Percentiles rank a stretch among this genome's conserved stretches.
Conservation (phyloP, 192 early-diverging fungal species). For the Rhizophagus clarus region DNA sequence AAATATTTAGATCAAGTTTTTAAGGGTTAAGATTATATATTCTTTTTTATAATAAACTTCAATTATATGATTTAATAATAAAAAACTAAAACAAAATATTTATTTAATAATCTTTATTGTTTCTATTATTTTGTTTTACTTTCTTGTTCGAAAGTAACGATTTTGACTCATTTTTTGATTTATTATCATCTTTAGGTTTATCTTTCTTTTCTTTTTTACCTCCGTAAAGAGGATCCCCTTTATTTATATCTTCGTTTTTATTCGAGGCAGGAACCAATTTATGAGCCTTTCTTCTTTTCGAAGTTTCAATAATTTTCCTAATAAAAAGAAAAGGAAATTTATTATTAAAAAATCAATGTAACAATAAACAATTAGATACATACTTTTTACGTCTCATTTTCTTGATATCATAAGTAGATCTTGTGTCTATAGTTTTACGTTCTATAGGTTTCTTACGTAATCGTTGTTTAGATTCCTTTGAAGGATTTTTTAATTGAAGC, state of each 20-base stretch:
- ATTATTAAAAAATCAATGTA: background rate
- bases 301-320: slow-evolving; percentile 44
- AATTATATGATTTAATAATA: too few species aligned
- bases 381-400: slow-evolving; percentile 61
- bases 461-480: slow-evolving; percentile 54
- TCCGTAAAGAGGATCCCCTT: too few species aligned
- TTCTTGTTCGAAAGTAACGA: background rate
- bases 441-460: slow-evolving; percentile 67
- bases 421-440: slow-evolving; percentile 69
- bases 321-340: background rate
- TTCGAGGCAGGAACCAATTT: background rate
- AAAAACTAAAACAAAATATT: too few species aligned
- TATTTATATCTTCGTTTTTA: background rate
- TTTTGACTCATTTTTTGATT: background rate
- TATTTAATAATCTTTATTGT: background rate
- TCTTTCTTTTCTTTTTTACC: background rate
- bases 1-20: slow-evolving; percentile 72
- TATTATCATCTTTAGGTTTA: background rate
- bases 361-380: slow-evolving; percentile 25
- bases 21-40: slow-evolving; percentile 4
- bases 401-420: slow-evolving; percentile 65
- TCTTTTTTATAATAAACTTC: background rate
- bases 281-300: slow-evolving; percentile 41
- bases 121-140: background rate
- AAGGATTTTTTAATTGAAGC: slow-evolving; percentile 82